Evolutionary conservation across 176 grass and related monocot genomes (phyloP), one percentile per base, ranked within the genome.

Genomic region (Aegilops umbellulata): DNA sequence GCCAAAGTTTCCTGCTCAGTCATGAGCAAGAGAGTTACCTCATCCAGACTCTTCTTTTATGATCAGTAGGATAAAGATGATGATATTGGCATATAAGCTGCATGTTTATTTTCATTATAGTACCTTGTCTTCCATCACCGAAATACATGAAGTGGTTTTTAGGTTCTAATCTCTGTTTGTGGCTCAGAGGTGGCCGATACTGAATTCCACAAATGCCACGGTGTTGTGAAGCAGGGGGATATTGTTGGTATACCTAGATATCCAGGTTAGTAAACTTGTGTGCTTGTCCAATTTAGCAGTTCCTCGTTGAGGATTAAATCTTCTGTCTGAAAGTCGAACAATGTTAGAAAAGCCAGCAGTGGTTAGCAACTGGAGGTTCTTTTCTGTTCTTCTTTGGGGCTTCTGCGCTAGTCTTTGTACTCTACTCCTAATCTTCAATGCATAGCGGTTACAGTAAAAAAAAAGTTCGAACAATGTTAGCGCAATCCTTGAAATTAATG

Each of bases 41-140:
- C 92, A 16, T 93, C 88, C 49, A 90, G 86, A 83, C 92, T 93
- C 15, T 90, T 85, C 78, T 93, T 93, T 79, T 90, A 88, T 79
- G 88, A 93, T 26, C 63, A n/a, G n/a, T n/a, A n/a, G n/a, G 29
- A 58, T 32, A 17, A 77, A 77, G 74, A 51, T n/a, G 55, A 6
- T 34, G 12, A 64, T 20, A 69, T 60, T 66, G 60, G 9, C 53
- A 16, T 24, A 24, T 38, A 9, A 25, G 12, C 3, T 39, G 22
- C 27, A 34, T 29, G 6, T 24, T 73, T 31, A 11, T 53, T 17
- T 30, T 36, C 51, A 5, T 34, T 34, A 58, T 58, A 13, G 27
- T 32, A 58, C 8, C 44, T 77, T 62, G 61, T 60, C 60, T 69
- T 58, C 17, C 5, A 14, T 77, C 22, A 13, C 17, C 19, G 34